These are phyloP conservation scores for Barbarea vulgaris DNA, from an alignment of 345 rosid species.

Conservation along the genomic window DNA sequence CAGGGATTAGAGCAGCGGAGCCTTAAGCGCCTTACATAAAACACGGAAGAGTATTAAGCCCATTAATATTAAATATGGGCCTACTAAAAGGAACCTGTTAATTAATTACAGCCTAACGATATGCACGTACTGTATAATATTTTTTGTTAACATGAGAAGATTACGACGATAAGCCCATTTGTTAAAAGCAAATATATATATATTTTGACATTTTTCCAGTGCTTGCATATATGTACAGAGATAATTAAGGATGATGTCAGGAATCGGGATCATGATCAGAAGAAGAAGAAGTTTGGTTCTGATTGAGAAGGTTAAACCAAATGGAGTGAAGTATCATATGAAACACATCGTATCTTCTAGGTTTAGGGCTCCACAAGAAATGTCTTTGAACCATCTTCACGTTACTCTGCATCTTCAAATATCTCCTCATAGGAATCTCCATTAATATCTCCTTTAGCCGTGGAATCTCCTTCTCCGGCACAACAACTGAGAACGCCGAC, in stretches of 20 bases:
- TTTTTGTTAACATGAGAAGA: no score
- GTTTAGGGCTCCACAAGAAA: conserved; percentile 79
- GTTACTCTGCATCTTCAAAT: conserved; percentile 64
- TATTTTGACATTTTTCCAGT: not conserved
- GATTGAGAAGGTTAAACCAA: conserved; percentile 73
- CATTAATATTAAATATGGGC: no score
- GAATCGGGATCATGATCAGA: conserved; percentile 4
- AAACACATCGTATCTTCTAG: conserved; percentile 78
- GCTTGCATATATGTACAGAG: conserved; percentile 13
- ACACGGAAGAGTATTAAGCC: no score
- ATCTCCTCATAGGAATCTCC: conserved; percentile 64
- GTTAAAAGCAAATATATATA: not conserved
- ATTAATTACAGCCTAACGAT: no score
- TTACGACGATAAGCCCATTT: not conserved
- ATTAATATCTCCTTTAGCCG: conserved; percentile 75
- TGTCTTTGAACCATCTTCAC: conserved; percentile 88
- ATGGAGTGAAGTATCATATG: conserved; percentile 94
- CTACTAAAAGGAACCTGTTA: not conserved
- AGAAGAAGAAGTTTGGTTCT: conserved; percentile 42
- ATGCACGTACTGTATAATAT: no score
- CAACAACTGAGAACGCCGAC: conserved; percentile 75
- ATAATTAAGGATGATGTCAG: conserved; percentile 2
- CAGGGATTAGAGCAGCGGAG: no score
- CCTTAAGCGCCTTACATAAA: no score
- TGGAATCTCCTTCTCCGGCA: conserved; percentile 82